Conservation (phyloP, 2,329 filamentous ascomycete species). For the Paraconiothyrium sp. region DNA sequence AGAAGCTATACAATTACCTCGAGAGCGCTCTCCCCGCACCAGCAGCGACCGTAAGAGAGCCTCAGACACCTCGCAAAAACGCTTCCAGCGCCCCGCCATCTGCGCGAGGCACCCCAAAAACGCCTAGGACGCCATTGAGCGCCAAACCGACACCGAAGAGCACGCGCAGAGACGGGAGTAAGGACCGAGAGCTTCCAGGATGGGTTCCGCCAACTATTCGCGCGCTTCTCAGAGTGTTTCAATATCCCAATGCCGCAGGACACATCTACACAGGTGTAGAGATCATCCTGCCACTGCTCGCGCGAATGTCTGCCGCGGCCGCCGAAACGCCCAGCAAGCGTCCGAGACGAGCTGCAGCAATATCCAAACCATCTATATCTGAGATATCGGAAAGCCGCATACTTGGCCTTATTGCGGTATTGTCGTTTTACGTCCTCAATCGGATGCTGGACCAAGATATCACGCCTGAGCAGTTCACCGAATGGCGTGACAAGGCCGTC, state of each 20-base stretch:
- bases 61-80: slow-evolving; percentile 45
- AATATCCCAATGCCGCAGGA: slow-evolving; percentile 70
- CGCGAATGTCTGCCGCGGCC: slow-evolving; percentile 38
- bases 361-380: slow-evolving; percentile 13
- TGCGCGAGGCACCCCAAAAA: slow-evolving; percentile 38
- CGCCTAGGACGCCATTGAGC: slow-evolving; percentile 36
- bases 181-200: slow-evolving; percentile 35
- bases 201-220: slow-evolving; percentile 78
- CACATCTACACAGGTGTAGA: slow-evolving; percentile 79
- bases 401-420: slow-evolving; percentile 64
- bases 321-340: slow-evolving; percentile 55
- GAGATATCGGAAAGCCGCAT: slow-evolving; percentile 32
- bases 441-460: slow-evolving; percentile 49
- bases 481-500: slow-evolving; percentile 56
- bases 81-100: slow-evolving; percentile 31
- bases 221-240: slow-evolving; percentile 70
- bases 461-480: slow-evolving; percentile 42
- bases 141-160: slow-evolving; percentile 33
- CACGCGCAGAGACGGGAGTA: slow-evolving; percentile 24
- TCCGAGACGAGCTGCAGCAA: slow-evolving; percentile 55
- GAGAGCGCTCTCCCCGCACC: slow-evolving; percentile 71
- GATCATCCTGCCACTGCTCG: slow-evolving; percentile 58
- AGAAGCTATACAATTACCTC: slow-evolving; percentile 82
- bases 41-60: slow-evolving; percentile 32
- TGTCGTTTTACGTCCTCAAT: slow-evolving; percentile 69